Percentiles rank a stretch among this genome's conserved stretches.
These are phyloP conservation scores for Mangifera indica DNA, from an alignment of 345 rosid species.

Conservation along the genomic window DNA sequence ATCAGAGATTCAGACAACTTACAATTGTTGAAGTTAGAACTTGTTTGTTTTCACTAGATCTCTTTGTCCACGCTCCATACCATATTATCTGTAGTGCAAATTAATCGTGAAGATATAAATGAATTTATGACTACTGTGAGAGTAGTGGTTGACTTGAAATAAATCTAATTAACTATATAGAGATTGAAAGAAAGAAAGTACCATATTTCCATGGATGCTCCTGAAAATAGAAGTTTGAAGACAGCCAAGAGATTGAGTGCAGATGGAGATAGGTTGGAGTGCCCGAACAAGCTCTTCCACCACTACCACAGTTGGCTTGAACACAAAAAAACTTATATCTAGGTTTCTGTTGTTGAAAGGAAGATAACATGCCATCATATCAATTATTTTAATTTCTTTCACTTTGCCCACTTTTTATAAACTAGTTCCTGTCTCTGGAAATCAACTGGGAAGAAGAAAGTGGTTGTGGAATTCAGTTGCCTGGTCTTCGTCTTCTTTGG, in stretches of 20 bases:
- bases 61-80: constrained; percentile 67
- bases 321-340: constrained; percentile 40
- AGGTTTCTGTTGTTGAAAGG: constrained; percentile 50
- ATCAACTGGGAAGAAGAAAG: not conserved
- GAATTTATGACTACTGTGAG: no score
- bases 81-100: constrained; percentile 47
- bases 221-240: constrained; percentile 50
- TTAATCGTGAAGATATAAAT: not conserved
- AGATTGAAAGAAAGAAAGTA: not conserved
- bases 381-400: not conserved
- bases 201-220: constrained; percentile 71
- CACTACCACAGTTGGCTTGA: constrained; percentile 38
- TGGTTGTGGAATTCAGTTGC: not conserved
- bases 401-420: not conserved
- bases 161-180: not conserved
- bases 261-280: constrained; percentile 34
- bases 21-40: constrained; percentile 37
- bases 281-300: constrained; percentile 44
- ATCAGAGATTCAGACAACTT: constrained; percentile 20
- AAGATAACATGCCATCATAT: constrained; percentile 42
- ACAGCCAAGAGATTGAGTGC: constrained; percentile 48
- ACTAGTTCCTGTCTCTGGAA: not conserved
- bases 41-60: constrained; percentile 43
- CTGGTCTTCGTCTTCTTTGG: not conserved
- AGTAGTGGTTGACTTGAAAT: no score